These are phyloP conservation scores for Porcisia deanei DNA, from an alignment of 208 protist genomes.

Conservation along the genomic window DNA sequence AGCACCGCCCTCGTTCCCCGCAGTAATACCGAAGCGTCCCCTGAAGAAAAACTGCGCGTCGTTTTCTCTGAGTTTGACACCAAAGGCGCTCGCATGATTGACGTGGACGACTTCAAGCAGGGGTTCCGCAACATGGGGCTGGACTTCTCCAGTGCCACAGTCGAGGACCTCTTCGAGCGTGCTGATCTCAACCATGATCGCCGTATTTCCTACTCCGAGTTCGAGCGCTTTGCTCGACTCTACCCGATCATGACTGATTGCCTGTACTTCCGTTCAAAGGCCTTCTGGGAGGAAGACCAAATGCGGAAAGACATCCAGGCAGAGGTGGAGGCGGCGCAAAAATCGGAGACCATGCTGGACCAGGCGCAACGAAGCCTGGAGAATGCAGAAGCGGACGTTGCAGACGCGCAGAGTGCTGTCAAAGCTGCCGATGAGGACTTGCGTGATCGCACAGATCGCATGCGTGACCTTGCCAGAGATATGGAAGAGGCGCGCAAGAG, in stretches of 20 bases:
- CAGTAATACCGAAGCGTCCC: slow-evolving; percentile 54
- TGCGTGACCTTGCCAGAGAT: slow-evolving; percentile 78
- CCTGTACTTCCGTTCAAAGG: slow-evolving; percentile 90
- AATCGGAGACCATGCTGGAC: slow-evolving; percentile 67
- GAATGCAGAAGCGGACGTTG: slow-evolving; percentile 61
- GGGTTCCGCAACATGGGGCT: slow-evolving; percentile 85
- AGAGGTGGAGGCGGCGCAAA: slow-evolving; percentile 70
- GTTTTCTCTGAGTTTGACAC: slow-evolving; percentile 90
- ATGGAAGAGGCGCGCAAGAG: slow-evolving; percentile 82
- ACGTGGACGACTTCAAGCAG: slow-evolving; percentile 79
- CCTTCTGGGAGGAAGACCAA: slow-evolving; percentile 92
- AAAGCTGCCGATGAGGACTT: slow-evolving; percentile 70
- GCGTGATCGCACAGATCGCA: slow-evolving; percentile 78
- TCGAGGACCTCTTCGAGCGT: slow-evolving; percentile 90
- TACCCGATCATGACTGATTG: slow-evolving; percentile 93
- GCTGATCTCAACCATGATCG: slow-evolving; percentile 84
- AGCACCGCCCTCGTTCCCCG: slow-evolving; percentile 66
- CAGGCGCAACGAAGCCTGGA: slow-evolving; percentile 52
- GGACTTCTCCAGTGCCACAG: slow-evolving; percentile 83
- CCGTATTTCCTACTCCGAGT: slow-evolving; percentile 87
- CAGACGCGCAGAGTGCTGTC: slow-evolving; percentile 56
- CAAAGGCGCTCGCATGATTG: slow-evolving; percentile 77
- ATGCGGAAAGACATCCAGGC: slow-evolving; percentile 80
- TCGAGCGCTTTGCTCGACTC: slow-evolving; percentile 84
- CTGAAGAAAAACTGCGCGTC: slow-evolving; percentile 88